Percentiles rank a stretch among this genome's conserved stretches.
These are phyloP conservation scores for Lenzites betulinus DNA, from an alignment of 768 basidiomycete genomes.

Conservation along the genomic window DNA sequence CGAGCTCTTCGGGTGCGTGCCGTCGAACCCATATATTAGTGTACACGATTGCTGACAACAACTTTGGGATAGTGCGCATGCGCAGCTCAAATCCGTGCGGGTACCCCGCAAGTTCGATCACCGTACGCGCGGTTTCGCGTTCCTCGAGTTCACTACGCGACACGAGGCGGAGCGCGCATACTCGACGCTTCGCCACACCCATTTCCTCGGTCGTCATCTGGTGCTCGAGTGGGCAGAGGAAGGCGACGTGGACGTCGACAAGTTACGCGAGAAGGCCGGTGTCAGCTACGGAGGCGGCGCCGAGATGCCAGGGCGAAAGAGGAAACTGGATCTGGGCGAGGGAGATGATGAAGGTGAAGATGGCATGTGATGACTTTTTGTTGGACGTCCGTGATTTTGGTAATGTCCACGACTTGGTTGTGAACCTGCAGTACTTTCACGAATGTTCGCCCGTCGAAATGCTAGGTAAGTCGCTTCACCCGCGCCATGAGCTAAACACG, in stretches of 20 bases:
- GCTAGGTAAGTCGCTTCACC: no score
- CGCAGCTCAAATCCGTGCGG: constrained; percentile 91
- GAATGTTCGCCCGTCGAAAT: no score
- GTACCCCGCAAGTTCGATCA: constrained; percentile 91
- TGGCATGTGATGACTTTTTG: not conserved
- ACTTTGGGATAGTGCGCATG: constrained; percentile 64
- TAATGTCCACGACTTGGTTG: not conserved
- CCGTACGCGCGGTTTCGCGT: constrained; percentile 91
- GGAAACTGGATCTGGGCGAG: constrained; percentile 57
- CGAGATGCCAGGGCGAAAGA: constrained; percentile 71
- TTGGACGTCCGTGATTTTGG: not conserved
- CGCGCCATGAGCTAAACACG: no score
- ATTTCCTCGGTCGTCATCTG: constrained; percentile 93
- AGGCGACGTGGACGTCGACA: constrained; percentile 76
- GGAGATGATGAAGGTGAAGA: constrained; percentile 38
- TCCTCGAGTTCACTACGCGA: constrained; percentile 89
- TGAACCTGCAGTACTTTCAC: no score
- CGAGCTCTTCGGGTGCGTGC: constrained; percentile 83
- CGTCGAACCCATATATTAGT: not conserved
- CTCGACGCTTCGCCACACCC: constrained; percentile 86
- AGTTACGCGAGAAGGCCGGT: constrained; percentile 75
- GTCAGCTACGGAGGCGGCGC: constrained; percentile 73
- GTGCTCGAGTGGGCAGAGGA: constrained; percentile 90
- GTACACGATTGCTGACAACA: not conserved
- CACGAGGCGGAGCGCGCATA: constrained; percentile 91